phyloP scores from a whole-genome alignment of 257 asterid genomes.

The Schizonepeta tenuifolia region DNA sequence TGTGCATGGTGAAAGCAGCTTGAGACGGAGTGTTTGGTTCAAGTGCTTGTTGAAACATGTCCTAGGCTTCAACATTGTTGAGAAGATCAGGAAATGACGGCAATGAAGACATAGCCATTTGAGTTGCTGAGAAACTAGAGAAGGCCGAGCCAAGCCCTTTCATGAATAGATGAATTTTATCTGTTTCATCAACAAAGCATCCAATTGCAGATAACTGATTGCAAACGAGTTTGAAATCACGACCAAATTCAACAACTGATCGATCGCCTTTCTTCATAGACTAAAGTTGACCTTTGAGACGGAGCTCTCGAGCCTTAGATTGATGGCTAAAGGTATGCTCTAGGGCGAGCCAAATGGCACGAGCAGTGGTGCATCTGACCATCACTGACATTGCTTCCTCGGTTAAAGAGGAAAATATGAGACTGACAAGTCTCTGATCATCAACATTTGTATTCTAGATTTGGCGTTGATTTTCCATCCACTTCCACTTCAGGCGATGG shows the following conservation, averaged over 20 bases:
- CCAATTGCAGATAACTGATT: not conserved
- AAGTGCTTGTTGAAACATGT: no score
- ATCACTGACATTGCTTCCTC: not conserved
- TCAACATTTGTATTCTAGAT: not conserved
- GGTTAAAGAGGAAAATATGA: not conserved
- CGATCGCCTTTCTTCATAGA: not conserved
- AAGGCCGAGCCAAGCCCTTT: no score
- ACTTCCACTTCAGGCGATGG: not conserved
- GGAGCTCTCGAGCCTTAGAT: constrained; percentile 6
- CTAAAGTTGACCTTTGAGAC: constrained; percentile 1
- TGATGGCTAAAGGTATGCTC: no score
- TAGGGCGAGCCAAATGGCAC: not conserved
- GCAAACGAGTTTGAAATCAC: constrained; percentile 4
- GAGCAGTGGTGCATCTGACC: not conserved
- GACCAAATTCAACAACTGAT: not conserved
- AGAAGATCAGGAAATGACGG: no score
- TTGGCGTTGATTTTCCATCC: not conserved
- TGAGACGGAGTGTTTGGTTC: no score
- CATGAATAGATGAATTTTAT: not conserved
- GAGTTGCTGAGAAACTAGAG: no score
- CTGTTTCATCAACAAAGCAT: not conserved
- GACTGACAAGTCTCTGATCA: not conserved
- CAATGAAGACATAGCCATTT: no score
- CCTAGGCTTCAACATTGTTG: no score
- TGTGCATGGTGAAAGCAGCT: no score